Evolutionary conservation across 2,329 filamentous ascomycete species (phyloP).

Genomic region (Fusarium chlamydosporum): DNA sequence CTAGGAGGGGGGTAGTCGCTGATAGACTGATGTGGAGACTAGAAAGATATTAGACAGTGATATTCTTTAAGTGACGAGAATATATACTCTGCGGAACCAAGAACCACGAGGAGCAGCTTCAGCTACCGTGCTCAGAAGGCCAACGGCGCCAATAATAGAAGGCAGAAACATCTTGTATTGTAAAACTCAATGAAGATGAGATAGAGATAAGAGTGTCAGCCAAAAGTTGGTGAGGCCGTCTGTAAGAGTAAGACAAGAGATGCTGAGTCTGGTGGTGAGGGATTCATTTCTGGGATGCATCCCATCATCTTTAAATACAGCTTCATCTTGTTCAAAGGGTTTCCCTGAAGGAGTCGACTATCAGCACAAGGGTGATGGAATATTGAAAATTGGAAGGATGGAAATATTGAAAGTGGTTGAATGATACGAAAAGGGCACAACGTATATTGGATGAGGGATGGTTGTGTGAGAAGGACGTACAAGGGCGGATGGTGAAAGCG

Average conservation of each 20-base stretch:
- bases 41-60: conserved; percentile 14
- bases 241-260: conserved; percentile 12
- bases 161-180: conserved; percentile 46
- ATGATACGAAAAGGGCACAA: conserved; percentile 22
- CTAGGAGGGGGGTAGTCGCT: conserved; percentile 18
- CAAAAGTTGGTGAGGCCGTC: conserved; percentile 31
- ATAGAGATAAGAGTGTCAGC: conserved; percentile 17
- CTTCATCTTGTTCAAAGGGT: conserved; percentile 42
- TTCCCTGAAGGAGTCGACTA: conserved; percentile 19
- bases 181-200: background rate
- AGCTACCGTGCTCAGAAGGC: conserved; percentile 47
- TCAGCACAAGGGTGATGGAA: conserved; percentile 35
- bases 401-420: conserved; percentile 19
- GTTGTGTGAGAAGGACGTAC: conserved; percentile 1
- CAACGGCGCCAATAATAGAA: conserved; percentile 46
- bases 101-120: conserved; percentile 49
- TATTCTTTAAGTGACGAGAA: background rate
- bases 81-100: conserved; percentile 39
- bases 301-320: conserved; percentile 42
- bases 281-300: conserved; percentile 20
- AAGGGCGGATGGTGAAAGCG: conserved; percentile 36
- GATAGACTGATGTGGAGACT: conserved; percentile 29
- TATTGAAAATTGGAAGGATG: conserved; percentile 37
- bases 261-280: conserved; percentile 46
- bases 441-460: conserved; percentile 33